Conservation (phyloP, 2,329 filamentous ascomycete species). For the Trichoderma arundinaceum region DNA sequence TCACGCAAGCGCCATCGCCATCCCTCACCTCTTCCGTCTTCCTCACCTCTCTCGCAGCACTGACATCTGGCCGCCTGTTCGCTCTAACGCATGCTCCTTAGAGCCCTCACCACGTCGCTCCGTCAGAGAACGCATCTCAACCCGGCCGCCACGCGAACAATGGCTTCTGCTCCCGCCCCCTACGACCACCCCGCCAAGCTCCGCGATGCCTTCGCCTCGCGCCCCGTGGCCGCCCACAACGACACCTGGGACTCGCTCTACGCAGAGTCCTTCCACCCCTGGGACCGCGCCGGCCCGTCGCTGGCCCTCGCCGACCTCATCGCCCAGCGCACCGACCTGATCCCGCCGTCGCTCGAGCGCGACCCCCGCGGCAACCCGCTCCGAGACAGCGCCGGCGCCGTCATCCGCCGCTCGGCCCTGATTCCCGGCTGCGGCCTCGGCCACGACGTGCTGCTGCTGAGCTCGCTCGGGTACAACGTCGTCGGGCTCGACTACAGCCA, state of each 20-base stretch:
- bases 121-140: too few relatives aligned
- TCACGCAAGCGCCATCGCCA: too few relatives aligned
- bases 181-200: slow-evolving; percentile 40
- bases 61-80: too few relatives aligned
- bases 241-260: slow-evolving; percentile 56
- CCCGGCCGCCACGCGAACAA: background rate
- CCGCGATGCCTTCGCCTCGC: slow-evolving; percentile 44
- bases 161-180: slow-evolving; percentile 16
- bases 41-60: too few relatives aligned
- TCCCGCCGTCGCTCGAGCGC: slow-evolving; percentile 46
- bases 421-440: slow-evolving; percentile 84
- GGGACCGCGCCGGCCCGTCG: slow-evolving; percentile 61
- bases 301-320: slow-evolving; percentile 61
- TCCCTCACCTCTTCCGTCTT: too few relatives aligned
- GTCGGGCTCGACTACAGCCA: slow-evolving; percentile 73
- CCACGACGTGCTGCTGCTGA: slow-evolving; percentile 78
- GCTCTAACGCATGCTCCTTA: too few relatives aligned
- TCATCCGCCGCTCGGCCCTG: slow-evolving; percentile 56
- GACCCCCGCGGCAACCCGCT: slow-evolving; percentile 42
- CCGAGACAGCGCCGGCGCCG: slow-evolving; percentile 36
- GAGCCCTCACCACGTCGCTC: too few relatives aligned
- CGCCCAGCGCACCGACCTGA: slow-evolving; percentile 51
- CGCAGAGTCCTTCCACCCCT: slow-evolving; percentile 54
- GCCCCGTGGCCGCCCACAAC: slow-evolving; percentile 45
- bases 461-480: slow-evolving; percentile 76